A percentile compares a stretch with the other conserved stretches of the same genome.
Conservation (phyloP, 1,139 yeast genomes). For the Sugiyamaella japonica region DNA sequence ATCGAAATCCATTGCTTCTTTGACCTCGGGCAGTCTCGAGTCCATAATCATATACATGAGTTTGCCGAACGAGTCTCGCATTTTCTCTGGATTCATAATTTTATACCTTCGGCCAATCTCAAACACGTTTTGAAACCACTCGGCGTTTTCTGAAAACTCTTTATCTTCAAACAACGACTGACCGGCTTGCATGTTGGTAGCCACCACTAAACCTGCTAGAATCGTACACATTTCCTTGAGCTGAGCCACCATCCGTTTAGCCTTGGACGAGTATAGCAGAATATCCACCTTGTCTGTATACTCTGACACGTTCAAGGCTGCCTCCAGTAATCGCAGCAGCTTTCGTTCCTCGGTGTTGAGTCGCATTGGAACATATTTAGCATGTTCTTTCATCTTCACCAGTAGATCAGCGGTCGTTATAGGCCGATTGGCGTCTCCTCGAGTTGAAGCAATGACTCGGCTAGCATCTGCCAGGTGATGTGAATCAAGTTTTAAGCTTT, state of each 20-base stretch:
- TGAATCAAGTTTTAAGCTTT: background rate
- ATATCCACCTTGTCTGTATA: conserved; percentile 75
- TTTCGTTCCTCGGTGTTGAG: conserved; percentile 66
- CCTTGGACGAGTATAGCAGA: conserved; percentile 58
- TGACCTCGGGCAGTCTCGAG: conserved; percentile 66
- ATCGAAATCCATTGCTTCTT: conserved; percentile 67
- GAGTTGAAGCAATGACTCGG: conserved; percentile 30
- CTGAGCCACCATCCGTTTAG: conserved; percentile 66
- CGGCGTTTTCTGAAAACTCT: conserved; percentile 63
- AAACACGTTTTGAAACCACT: conserved; percentile 65
- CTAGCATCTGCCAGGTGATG: conserved; percentile 23
- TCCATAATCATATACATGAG: conserved; percentile 81
- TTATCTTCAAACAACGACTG: conserved; percentile 59
- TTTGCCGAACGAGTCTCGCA: conserved; percentile 74
- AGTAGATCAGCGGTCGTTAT: conserved; percentile 31
- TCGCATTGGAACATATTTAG: conserved; percentile 63
- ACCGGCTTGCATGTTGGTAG: conserved; percentile 67
- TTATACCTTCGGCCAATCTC: conserved; percentile 77
- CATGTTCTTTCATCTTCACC: conserved; percentile 47
- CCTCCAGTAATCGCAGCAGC: conserved; percentile 59
- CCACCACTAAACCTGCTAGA: conserved; percentile 69
- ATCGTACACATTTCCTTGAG: conserved; percentile 72
- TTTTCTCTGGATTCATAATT: conserved; percentile 75
- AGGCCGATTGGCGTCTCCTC: conserved; percentile 27
- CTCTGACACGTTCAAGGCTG: conserved; percentile 71